These are phyloP conservation scores for Trichophyton verrucosum DNA, from an alignment of 2,329 filamentous ascomycete genomes.

Conservation along the genomic window DNA sequence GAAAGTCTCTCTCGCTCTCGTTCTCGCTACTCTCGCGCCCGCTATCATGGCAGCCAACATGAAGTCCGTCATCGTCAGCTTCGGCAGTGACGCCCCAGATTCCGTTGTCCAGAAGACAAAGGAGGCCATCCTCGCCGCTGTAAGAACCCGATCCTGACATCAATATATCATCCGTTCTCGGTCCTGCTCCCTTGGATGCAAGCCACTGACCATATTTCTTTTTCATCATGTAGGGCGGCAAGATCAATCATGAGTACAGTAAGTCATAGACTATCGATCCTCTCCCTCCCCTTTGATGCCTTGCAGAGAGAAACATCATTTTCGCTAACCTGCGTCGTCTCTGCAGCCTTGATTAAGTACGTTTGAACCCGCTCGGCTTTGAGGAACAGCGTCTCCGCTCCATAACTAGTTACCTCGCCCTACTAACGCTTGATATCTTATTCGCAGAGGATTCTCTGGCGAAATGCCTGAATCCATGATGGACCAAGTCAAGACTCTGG, in stretches of 20 bases:
- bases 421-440: not conserved
- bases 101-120: constrained; percentile 59
- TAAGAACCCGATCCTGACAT: constrained; percentile 21
- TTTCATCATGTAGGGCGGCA: constrained; percentile 41
- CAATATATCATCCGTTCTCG: too few relatives aligned
- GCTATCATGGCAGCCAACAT: constrained; percentile 51
- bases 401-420: not conserved
- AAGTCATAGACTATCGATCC: constrained; percentile 24
- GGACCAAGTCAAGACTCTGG: constrained; percentile 52
- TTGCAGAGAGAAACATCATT: too few relatives aligned
- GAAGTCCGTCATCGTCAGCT: constrained; percentile 68
- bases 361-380: constrained; percentile 5
- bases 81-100: constrained; percentile 56
- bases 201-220: not conserved
- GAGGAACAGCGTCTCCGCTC: not conserved
- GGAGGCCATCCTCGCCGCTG: constrained; percentile 54
- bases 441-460: constrained; percentile 62
- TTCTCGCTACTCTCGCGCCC: constrained; percentile 47
- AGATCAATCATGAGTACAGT: constrained; percentile 74
- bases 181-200: not conserved
- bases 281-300: too few relatives aligned
- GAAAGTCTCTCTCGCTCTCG: constrained; percentile 49
- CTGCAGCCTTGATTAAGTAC: constrained; percentile 33
- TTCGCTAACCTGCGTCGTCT: not conserved
- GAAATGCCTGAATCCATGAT: constrained; percentile 58